Base-by-base conservation (phyloP, 495 filamentous ascomycete species). In the Daldinia grandis region DNA sequence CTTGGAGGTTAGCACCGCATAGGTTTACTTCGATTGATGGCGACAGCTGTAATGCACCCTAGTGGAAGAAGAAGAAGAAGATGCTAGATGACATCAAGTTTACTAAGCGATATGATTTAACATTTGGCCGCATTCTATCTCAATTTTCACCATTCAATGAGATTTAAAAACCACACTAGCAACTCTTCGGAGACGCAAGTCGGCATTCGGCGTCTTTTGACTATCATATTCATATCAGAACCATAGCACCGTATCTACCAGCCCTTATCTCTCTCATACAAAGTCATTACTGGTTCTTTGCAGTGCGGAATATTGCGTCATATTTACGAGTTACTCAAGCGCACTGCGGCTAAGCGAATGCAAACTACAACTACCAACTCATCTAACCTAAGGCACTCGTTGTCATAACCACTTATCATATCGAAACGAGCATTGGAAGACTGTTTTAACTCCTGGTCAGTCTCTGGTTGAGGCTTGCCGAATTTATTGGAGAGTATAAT, bases 1-100 rank as follows among this genome's bases (percentile, higher is more conserved):
- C 10, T 35, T 35, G 12, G 31, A 35, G n/a, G 9, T 19, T 47
- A 47, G 42, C 9, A 47, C 42, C 19, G n/a, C 25, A 9, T 2
- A 53, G 12, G 28, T 15, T 15, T 53, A 53, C 25, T 53, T 53
- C 12, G 49, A 53, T 25, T 15, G 21, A 53, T 28, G 27, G 27
- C 27, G 24, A 27, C 49, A 53, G 27, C 27, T 15, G 49, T 21
- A 53, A 51, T 10, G 47, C 19, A 51, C 21, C 6, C 49, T 0
- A 67, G n/a, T 33, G 31, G 10, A n/a, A n/a, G n/a, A n/a, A n/a
- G n/a, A n/a, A n/a, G n/a, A n/a, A n/a, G n/a, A n/a, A 40, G 14
- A 25, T 55, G 33, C n/a, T 47, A 12, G 42, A 63, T 63, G 60
- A 63, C 60, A 58, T 66, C 53, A 47, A 38, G 38, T 28, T 58